Evolutionary conservation across 352 stramenopile genomes (phyloP), one percentile per base, ranked within the genome.

Genomic region (Pilasporangium apinafurcum): DNA sequence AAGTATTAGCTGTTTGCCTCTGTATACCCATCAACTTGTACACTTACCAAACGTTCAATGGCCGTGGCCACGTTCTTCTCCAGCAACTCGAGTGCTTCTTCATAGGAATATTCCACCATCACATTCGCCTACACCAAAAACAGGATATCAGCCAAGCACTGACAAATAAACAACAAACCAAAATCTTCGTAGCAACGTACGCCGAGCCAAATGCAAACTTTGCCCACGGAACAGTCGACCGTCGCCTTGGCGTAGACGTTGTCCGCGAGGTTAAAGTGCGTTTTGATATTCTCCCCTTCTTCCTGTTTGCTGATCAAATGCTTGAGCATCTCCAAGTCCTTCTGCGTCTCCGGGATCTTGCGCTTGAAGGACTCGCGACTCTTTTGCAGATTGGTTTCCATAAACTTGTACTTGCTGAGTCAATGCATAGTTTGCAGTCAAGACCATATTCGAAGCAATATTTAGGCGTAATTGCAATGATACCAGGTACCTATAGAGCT

Each of bases 101-200:
- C 81, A 56, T 98, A 98, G 36, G 89, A 94, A 62, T 98, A 98
- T 59, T 98, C 94, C 50, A 98, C 79, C 92, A 98, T 98, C 25
- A 98, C 90, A 72, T 98, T 97, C 13, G 94, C 95, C 27, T 79
- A 29, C 3, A 4, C 8, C 16, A 28, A 25, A 8, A 37, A 4
- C n/a, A 35, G 20, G 18, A n/a, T 17, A 7, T n/a, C n/a, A n/a
- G n/a, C n/a, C n/a, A n/a, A n/a, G n/a, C n/a, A n/a, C n/a, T 13
- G 12, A 21, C 10, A 17, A 45, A 25, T 1, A 41, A 21, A n/a
- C 20, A 31, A 28, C 14, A 33, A 5, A 59, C 9, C 26, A 48
- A n/a, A 31, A 9, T 14, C 2, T 34, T 26, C n/a, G 12, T 2
- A 47, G 12, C 17, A 5, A 68, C 68, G 40, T 65, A 81, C 68